Conservation (phyloP, 2,329 filamentous ascomycete genomes). For the Fusarium sp. region DNA sequence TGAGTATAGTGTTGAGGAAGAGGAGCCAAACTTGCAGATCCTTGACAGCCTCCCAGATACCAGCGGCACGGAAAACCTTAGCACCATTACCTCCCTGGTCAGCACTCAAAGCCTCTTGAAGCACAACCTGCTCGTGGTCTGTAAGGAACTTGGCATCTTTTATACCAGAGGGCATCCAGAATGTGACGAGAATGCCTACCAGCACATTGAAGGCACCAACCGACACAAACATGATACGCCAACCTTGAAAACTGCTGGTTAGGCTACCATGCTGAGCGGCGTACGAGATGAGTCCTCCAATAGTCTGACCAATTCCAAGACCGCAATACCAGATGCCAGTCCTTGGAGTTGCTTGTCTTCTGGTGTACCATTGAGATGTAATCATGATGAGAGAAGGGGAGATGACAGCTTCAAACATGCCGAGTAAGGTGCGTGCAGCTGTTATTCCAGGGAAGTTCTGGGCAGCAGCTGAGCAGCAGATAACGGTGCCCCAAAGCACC, state of each 20-base stretch:
- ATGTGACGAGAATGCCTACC: constrained; percentile 4
- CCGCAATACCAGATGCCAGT: constrained; percentile 26
- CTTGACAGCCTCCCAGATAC: constrained; percentile 16
- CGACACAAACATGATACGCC: constrained; percentile 17
- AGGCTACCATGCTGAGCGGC: constrained; percentile 15
- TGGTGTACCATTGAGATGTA: constrained; percentile 19
- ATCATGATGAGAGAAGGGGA: constrained; percentile 17
- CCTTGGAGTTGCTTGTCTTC: constrained; percentile 13
- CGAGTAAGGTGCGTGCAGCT: constrained; percentile 20
- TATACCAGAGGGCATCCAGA: constrained; percentile 20
- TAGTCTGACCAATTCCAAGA: constrained; percentile 9
- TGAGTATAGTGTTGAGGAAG: constrained; percentile 15
- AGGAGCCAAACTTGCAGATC: constrained; percentile 16
- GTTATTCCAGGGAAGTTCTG: constrained; percentile 17
- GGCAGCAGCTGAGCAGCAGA: constrained; percentile 14
- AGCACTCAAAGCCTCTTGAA: constrained; percentile 11
- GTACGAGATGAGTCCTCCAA: constrained; percentile 19
- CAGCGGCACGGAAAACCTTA: constrained; percentile 1
- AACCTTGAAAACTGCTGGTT: constrained; percentile 8
- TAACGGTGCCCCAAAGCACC: constrained; percentile 17
- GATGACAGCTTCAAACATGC: constrained; percentile 17
- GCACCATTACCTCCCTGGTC: constrained; percentile 12
- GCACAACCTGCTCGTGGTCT: constrained; percentile 1
- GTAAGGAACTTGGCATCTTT: constrained; percentile 17
- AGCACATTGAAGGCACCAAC: constrained; percentile 11